Conservation (phyloP, 805 yeast genomes). For the Candida insectalens region DNA sequence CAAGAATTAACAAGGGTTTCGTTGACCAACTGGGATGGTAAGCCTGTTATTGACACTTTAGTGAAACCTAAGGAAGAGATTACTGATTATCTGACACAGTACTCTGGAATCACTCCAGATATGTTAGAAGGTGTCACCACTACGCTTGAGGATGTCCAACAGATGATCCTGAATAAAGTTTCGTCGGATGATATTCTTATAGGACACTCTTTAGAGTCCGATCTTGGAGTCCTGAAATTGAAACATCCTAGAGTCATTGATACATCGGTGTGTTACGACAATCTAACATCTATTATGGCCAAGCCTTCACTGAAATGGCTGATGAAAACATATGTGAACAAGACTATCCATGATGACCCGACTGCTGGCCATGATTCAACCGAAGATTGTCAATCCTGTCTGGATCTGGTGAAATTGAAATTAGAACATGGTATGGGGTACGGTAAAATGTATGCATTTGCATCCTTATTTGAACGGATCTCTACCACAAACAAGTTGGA, state of each 20-base stretch:
- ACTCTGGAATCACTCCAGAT: conserved; percentile 81
- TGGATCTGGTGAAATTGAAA: conserved; percentile 66
- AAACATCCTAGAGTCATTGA: conserved; percentile 73
- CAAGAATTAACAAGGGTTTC: conserved; percentile 72
- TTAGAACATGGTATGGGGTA: conserved; percentile 53
- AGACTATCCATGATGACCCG: conserved; percentile 55
- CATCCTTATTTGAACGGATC: conserved; percentile 32
- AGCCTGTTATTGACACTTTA: conserved; percentile 56
- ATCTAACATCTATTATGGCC: conserved; percentile 73
- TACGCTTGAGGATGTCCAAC: conserved; percentile 58
- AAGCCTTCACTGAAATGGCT: conserved; percentile 72
- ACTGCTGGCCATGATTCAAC: conserved; percentile 70
- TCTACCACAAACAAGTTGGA: conserved; percentile 13
- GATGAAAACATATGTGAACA: conserved; percentile 43
- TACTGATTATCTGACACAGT: conserved; percentile 71
- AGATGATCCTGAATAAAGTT: conserved; percentile 37
- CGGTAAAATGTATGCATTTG: conserved; percentile 43
- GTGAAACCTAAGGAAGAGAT: conserved; percentile 75
- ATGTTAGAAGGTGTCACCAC: conserved; percentile 52
- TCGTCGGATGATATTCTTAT: conserved; percentile 55
- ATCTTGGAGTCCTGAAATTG: conserved; percentile 58
- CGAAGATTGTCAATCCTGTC: conserved; percentile 76
- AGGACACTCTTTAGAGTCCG: conserved; percentile 89
- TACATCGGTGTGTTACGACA: conserved; percentile 70
- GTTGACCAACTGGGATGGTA: conserved; percentile 51